Conservation (phyloP, 2,329 filamentous ascomycete species). For the Penicillium expansum region DNA sequence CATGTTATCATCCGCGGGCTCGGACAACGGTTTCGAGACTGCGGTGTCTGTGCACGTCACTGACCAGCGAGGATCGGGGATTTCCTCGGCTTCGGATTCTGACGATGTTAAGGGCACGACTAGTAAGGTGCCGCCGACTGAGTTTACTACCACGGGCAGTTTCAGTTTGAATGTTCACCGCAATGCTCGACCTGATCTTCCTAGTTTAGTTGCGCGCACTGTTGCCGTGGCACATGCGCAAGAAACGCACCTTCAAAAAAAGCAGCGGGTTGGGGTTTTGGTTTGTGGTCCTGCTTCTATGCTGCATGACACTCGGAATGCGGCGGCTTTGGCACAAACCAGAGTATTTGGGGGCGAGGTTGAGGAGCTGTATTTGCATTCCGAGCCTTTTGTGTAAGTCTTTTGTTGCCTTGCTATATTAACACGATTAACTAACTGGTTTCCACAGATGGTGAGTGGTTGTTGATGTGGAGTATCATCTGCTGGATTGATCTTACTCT, state of each 20-base stretch:
- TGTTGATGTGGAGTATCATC: neutral
- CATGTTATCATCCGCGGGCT: constrained; percentile 6
- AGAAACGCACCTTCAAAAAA: constrained; percentile 5
- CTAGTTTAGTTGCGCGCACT: constrained; percentile 23
- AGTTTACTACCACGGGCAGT: constrained; percentile 18
- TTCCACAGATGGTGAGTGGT: constrained; percentile 11
- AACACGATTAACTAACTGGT: neutral
- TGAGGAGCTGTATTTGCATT: constrained; percentile 46
- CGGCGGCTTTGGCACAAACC: constrained; percentile 44
- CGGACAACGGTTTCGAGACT: constrained; percentile 18
- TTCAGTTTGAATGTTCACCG: constrained; percentile 23
- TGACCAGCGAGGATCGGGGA: constrained; percentile 2
- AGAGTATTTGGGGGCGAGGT: constrained; percentile 33
- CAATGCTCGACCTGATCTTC: constrained; percentile 37
- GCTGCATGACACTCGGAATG: constrained; percentile 49
- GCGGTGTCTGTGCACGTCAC: constrained; percentile 27
- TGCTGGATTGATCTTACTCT: neutral
- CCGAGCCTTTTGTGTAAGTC: constrained; percentile 49
- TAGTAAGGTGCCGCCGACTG: constrained; percentile 11
- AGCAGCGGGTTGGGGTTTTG: constrained; percentile 32
- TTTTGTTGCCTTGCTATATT: neutral
- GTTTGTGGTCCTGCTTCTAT: constrained; percentile 49
- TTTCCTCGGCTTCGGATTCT: constrained; percentile 7
- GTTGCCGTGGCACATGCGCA: constrained; percentile 13
- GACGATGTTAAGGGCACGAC: constrained; percentile 5